Evolutionary conservation across 495 filamentous ascomycete genomes (phyloP), one percentile per base, ranked within the genome.

Genomic region (Beverwykella pulmonaria): DNA sequence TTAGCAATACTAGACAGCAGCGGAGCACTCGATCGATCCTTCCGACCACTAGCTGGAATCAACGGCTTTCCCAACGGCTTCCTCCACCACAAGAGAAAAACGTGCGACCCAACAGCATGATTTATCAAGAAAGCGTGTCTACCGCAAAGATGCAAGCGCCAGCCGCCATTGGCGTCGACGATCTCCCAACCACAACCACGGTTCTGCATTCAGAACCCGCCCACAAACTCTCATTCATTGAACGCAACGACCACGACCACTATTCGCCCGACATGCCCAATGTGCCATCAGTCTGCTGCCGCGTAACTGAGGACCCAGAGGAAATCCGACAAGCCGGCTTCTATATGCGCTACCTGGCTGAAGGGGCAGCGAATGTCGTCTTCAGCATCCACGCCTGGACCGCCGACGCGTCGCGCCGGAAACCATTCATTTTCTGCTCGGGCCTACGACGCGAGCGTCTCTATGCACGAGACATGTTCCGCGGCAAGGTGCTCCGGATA

Each of bases 351-450:
- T 87, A 85, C 64, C 78, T 86, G 9, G 82, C 83, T 10, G 89
- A 92, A 73, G 89, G 89, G 15, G 87, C 87, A 47, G 88, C 89
- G 30, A 91, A 92, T 73, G 77, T 86, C 50, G 86, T 92, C 71
- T 92, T 88, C 58, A 71, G 75, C 20, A 68, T 80, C 25, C 74
- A 76, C 0, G 71, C 75, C 7, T 58, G 29, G 20, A 23, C 26
- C 26, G 44, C 22, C 3, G 15, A 29, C 8, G 23, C 20, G 12
- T 2, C 20, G 26, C 12, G 20, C 17, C 41, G 26, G 0, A 23
- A 44, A 63, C 54, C 65, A 63, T 41, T 74, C 72, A 30, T 74
- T 17, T 66, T 59, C 27, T 17, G 17, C 3, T 44, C 39, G 3
- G 55, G 26, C 3, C 17, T 17, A 7, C 32, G 34, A 15, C 32